These are phyloP conservation scores for Pulveroboletus ravenelii DNA, from an alignment of 768 basidiomycete genomes.

Conservation along the genomic window DNA sequence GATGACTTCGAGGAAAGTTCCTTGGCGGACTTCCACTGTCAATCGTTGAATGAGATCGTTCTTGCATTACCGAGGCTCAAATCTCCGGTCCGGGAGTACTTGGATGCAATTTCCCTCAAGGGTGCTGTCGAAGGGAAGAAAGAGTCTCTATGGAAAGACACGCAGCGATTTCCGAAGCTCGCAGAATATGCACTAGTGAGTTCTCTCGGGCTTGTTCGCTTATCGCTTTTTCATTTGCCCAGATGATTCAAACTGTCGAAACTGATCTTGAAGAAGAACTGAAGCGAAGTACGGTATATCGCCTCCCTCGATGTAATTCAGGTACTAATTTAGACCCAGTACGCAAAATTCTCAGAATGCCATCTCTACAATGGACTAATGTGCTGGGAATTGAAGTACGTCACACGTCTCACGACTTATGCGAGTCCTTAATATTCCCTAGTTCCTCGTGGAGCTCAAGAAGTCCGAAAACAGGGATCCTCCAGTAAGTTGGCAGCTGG, in stretches of 20 bases:
- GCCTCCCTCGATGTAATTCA: neutral
- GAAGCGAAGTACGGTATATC: constrained; percentile 44
- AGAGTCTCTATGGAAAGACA: constrained; percentile 62
- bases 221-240: neutral
- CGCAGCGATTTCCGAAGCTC: constrained; percentile 49
- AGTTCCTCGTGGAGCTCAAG: constrained; percentile 81
- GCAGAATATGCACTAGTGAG: constrained; percentile 58
- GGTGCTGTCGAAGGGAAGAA: constrained; percentile 64
- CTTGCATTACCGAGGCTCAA: constrained; percentile 62
- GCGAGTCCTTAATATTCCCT: neutral
- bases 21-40: constrained; percentile 57
- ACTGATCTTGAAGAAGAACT: constrained; percentile 72
- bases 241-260: constrained; percentile 69
- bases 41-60: constrained; percentile 67
- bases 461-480: constrained; percentile 45
- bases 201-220: neutral
- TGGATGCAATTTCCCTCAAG: constrained; percentile 54
- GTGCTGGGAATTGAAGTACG: constrained; percentile 67
- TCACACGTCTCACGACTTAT: neutral
- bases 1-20: constrained; percentile 38
- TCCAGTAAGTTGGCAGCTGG: constrained; percentile 55
- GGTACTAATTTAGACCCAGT: constrained; percentile 38
- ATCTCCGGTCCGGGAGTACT: constrained; percentile 47
- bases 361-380: constrained; percentile 65
- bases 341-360: constrained; percentile 66